Evolutionary conservation across 2,329 filamentous ascomycete genomes (phyloP), one percentile per base, ranked within the genome.

Genomic region (Fusarium nelsonii): DNA sequence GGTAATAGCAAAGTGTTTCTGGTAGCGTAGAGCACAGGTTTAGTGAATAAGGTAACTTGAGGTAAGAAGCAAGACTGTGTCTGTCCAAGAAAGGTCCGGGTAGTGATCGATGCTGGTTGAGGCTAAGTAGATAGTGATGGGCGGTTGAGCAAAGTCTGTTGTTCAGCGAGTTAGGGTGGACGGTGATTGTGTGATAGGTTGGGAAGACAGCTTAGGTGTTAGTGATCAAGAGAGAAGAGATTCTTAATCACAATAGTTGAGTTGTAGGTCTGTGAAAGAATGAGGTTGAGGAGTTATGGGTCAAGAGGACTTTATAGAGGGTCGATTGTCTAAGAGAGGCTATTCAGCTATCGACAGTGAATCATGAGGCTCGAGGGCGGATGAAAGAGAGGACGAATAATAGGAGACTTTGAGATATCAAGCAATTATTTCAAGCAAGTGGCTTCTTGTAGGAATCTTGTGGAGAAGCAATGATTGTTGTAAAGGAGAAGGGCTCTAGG

Each of bases 21-120:
- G 30, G 4, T 50, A 40, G 18, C 7, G 26, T 30, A 15, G 14
- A 39, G 16, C 1, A 37, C 37, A 16, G 23, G 23, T 20, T 36
- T 36, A 36, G 39, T 10, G 16, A 28, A 46, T 23, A n/a, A 26
- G 26, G 30, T 18, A 20, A 39, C 11, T n/a, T 30, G 3, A n/a
- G 9, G n/a, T 18, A 39, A 28, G 43, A 39, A 34, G 23, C 34
- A 41, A 48, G 55, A 60, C 20, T 40, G 28, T 32, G 33, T 26
- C 28, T 65, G 61, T 65, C 61, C 63, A 65, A 65, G 61, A 65
- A 65, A 49, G 15, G 32, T 46, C 44, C 15, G 15, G n/a, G 16
- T 4, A 3, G 8, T 28, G n/a, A 65, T 43, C 15, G 33, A 37
- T 20, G 15, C 8, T 37, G 33, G 26, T 11, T 45, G 43, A 34